These are phyloP conservation scores for Smittium mucronatum DNA, from an alignment of 371 early-diverging fungal species.

Conservation along the genomic window DNA sequence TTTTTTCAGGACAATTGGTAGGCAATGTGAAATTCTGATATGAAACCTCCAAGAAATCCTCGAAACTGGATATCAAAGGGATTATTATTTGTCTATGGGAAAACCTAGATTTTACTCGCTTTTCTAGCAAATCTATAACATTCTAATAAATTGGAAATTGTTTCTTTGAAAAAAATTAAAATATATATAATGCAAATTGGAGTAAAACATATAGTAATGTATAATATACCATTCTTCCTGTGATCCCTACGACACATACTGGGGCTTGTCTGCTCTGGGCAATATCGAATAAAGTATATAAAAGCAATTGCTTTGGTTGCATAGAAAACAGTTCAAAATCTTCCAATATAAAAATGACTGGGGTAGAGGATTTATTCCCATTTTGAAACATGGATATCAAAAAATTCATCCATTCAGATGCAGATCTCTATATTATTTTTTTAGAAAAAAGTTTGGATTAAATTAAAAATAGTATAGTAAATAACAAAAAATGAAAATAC, in stretches of 20 bases:
- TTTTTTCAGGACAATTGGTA: background rate
- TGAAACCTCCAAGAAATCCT: conserved; percentile 43
- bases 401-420: conserved; percentile 29
- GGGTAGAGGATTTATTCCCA: conserved; percentile 15
- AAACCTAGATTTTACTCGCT: conserved; percentile 88
- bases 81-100: conserved; percentile 72
- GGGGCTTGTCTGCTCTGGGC: conserved; percentile 72
- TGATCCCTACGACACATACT: conserved; percentile 73
- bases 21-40: conserved; percentile 32
- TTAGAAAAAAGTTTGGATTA: conserved; percentile 20
- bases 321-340: conserved; percentile 82
- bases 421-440: conserved; percentile 22
- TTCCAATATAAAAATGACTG: conserved; percentile 65
- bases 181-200: no score
- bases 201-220: no score
- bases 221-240: conserved; percentile 48
- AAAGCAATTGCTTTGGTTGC: conserved; percentile 74
- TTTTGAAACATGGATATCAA: conserved; percentile 20
- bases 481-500: background rate
- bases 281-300: conserved; percentile 86
- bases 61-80: conserved; percentile 41
- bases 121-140: conserved; percentile 70
- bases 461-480: background rate
- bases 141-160: conserved; percentile 24
- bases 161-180: conserved; percentile 37